phyloP scores from a whole-genome alignment of 2,329 filamentous ascomycete species.

The Didymella keratinophila region DNA sequence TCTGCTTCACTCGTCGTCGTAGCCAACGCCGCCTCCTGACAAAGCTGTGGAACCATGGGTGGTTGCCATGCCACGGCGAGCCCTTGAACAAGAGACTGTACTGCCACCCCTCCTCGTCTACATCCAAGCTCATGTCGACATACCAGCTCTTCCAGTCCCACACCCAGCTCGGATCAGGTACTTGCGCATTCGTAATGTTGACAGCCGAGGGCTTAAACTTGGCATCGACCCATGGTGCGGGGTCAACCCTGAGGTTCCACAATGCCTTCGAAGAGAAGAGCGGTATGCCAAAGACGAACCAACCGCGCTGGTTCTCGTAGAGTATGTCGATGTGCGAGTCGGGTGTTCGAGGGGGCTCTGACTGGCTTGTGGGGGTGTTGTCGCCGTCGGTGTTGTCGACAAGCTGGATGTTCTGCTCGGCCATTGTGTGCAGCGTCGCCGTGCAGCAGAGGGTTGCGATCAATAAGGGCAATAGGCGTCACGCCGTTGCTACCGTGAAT shows the following conservation, averaged over 20 bases:
- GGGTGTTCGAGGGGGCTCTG: conserved; percentile 30
- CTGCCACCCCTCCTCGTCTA: conserved; percentile 93
- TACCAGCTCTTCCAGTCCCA: conserved; percentile 82
- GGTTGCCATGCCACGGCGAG: conserved; percentile 79
- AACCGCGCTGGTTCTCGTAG: conserved; percentile 94
- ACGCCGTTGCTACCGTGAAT: conserved; percentile 39
- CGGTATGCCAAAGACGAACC: conserved; percentile 85
- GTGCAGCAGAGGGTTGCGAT: conserved; percentile 4
- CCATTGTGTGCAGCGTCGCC: conserved; percentile 27
- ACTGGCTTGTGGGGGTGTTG: conserved; percentile 35
- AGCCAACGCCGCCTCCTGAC: conserved; percentile 92
- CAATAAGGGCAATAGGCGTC: conserved; percentile 25
- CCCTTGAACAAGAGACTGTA: conserved; percentile 85
- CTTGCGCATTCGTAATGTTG: conserved; percentile 84
- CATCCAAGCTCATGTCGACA: conserved; percentile 78
- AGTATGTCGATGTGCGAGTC: conserved; percentile 73
- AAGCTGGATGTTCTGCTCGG: conserved; percentile 72
- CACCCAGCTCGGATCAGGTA: conserved; percentile 94
- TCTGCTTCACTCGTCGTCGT: conserved; percentile 75
- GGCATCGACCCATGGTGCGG: conserved; percentile 81
- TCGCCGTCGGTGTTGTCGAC: conserved; percentile 63
- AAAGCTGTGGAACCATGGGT: conserved; percentile 93
- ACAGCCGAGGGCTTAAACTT: conserved; percentile 65
- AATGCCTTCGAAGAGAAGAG: conserved; percentile 89
- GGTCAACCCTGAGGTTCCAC: conserved; percentile 76